A percentile compares a stretch with the other conserved stretches of the same genome.
Evolutionary conservation across 257 asterid genomes (phyloP).

Genomic region (Ehretia macrophylla): DNA sequence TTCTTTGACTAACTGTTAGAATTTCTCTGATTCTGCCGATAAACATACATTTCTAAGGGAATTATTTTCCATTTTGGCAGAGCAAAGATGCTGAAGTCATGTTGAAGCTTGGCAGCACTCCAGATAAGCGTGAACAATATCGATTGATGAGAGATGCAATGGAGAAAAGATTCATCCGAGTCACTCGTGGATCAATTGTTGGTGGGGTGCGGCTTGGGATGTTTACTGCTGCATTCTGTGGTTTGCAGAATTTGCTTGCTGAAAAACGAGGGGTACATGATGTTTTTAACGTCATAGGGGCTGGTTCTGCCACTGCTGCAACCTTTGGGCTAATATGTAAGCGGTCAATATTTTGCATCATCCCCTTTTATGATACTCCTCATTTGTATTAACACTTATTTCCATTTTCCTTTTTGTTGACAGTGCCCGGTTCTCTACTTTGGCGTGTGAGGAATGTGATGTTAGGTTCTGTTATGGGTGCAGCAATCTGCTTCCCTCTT

Average conservation of each 20-base stretch:
- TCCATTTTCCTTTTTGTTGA: slow-evolving; percentile 17
- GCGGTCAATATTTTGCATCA: slow-evolving; percentile 4
- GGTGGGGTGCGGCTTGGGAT: slow-evolving; percentile 97
- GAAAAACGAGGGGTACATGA: slow-evolving; percentile 89
- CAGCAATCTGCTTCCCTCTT: slow-evolving; percentile 83
- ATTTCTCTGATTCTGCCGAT: neutral
- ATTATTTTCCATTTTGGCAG: slow-evolving; percentile 36
- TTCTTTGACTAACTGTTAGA: neutral
- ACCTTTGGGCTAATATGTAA: slow-evolving; percentile 83
- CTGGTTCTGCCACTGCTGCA: slow-evolving; percentile 97
- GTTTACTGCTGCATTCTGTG: slow-evolving; percentile 85
- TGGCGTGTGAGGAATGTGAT: slow-evolving; percentile 89
- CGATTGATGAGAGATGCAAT: slow-evolving; percentile 96
- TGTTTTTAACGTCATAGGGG: slow-evolving; percentile 80
- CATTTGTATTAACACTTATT: neutral
- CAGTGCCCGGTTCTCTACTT: slow-evolving; percentile 89
- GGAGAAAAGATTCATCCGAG: slow-evolving; percentile 91
- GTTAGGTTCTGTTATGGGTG: slow-evolving; percentile 90
- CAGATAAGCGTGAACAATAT: slow-evolving; percentile 93
- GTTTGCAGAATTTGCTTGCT: slow-evolving; percentile 79
- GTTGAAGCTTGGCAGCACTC: slow-evolving; percentile 96
- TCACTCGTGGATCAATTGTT: slow-evolving; percentile 88
- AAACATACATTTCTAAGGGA: neutral
- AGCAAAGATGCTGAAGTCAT: slow-evolving; percentile 97
- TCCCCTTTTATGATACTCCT: neutral